These are phyloP conservation scores for Cryptosporidium baileyi DNA, from an alignment of 169 alveolate species.

Conservation along the genomic window DNA sequence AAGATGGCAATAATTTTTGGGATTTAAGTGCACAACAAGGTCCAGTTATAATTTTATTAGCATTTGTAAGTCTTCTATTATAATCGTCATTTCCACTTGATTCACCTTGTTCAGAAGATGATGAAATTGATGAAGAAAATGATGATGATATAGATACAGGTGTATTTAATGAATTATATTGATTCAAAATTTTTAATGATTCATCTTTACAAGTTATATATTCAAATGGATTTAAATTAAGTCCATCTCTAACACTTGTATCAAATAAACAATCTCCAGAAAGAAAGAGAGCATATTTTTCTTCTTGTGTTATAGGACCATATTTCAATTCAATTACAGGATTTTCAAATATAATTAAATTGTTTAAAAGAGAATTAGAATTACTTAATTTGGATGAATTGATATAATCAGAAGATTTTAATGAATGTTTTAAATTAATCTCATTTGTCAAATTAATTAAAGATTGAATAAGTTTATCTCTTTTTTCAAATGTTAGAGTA, in stretches of 20 bases:
- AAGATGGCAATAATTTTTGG: slow-evolving; percentile 35
- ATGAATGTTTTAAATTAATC: slow-evolving; percentile 16
- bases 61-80: neutral
- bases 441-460: slow-evolving; percentile 9
- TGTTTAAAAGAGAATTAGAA: neutral
- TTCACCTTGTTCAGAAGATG: slow-evolving; percentile 28
- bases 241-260: slow-evolving; percentile 83
- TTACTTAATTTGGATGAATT: neutral
- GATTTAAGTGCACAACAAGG: neutral
- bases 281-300: slow-evolving; percentile 75
- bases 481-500: slow-evolving; percentile 68
- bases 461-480: slow-evolving; percentile 25
- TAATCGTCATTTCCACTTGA: slow-evolving; percentile 45
- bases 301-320: slow-evolving; percentile 72
- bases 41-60: neutral
- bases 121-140: neutral
- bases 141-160: neutral
- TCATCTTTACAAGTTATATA: slow-evolving; percentile 66
- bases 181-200: neutral
- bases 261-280: slow-evolving; percentile 82
- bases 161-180: neutral
- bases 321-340: slow-evolving; percentile 27
- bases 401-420: neutral
- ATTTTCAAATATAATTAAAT: neutral
- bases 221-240: slow-evolving; percentile 80